Conservation (phyloP, 306 rosid genomes). For the Sphenostylis stenocarpa region DNA sequence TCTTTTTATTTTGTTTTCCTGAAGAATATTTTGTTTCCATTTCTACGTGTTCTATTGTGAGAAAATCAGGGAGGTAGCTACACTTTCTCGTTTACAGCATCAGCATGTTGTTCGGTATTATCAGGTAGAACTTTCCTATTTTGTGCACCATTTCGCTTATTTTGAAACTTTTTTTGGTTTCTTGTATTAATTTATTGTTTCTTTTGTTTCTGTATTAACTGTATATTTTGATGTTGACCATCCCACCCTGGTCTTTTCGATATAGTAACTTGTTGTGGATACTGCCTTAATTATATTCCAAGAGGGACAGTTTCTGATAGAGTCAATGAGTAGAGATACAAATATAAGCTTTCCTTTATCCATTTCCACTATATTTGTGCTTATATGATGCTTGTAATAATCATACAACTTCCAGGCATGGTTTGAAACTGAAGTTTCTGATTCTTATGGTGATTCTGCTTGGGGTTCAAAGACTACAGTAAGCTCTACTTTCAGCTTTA, state of each 20-base stretch:
- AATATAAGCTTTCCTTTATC: slow-evolving; percentile 20
- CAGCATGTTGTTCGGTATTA: slow-evolving; percentile 96
- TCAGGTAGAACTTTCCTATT: slow-evolving; percentile 61
- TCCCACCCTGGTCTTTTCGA: slow-evolving; percentile 12
- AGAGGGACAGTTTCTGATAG: slow-evolving; percentile 15
- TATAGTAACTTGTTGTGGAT: slow-evolving; percentile 14
- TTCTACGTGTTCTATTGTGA: slow-evolving; percentile 41
- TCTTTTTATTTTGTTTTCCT: not conserved
- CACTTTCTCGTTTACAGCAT: slow-evolving; percentile 97
- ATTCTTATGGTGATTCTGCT: slow-evolving; percentile 57
- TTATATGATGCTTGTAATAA: slow-evolving; percentile 28
- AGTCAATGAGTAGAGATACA: slow-evolving; percentile 19
- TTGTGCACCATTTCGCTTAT: slow-evolving; percentile 18
- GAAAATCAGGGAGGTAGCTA: slow-evolving; percentile 90
- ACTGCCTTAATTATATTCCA: slow-evolving; percentile 19
- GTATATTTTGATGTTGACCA: not conserved
- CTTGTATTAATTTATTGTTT: not conserved
- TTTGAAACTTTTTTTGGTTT: not conserved
- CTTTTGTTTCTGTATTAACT: slow-evolving; percentile 19
- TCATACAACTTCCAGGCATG: slow-evolving; percentile 75
- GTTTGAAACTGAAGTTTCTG: slow-evolving; percentile 83
- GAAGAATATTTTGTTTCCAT: slow-evolving; percentile 16
- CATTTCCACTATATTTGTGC: slow-evolving; percentile 17
- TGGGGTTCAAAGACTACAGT: slow-evolving; percentile 72
- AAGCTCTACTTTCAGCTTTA: slow-evolving; percentile 65